These are phyloP conservation scores for Wickerhamiella sergipiensis DNA, from an alignment of 805 yeast species.

Conservation along the genomic window DNA sequence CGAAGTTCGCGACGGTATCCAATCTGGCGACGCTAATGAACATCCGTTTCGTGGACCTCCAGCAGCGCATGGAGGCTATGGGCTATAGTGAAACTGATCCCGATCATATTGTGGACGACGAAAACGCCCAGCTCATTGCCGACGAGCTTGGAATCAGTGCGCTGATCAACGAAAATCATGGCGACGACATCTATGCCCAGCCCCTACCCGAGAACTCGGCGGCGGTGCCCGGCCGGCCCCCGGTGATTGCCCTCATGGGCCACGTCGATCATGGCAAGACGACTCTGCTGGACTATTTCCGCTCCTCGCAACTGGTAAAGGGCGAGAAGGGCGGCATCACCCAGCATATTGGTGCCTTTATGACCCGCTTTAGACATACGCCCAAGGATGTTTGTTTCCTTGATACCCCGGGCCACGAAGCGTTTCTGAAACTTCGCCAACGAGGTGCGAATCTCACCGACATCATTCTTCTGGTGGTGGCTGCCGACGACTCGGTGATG, in stretches of 20 bases:
- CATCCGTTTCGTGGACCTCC: conserved; percentile 47
- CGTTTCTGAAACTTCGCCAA: conserved; percentile 89
- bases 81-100: conserved; percentile 63
- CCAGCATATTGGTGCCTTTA: conserved; percentile 95
- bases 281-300: conserved; percentile 72
- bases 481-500: conserved; percentile 96
- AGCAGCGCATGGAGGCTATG: conserved; percentile 42
- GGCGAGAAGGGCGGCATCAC: conserved; percentile 94
- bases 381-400: conserved; percentile 72
- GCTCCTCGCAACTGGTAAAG: conserved; percentile 72
- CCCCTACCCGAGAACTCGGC: conserved; percentile 35
- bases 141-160: conserved; percentile 74
- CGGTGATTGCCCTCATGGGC: conserved; percentile 96
- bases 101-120: conserved; percentile 71
- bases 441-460: conserved; percentile 93
- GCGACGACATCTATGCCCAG: conserved; percentile 44
- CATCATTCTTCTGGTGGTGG: conserved; percentile 81
- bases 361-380: conserved; percentile 64
- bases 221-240: conserved; percentile 57
- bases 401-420: conserved; percentile 98
- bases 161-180: conserved; percentile 38
- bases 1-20: conserved; percentile 66
- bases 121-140: conserved; percentile 74
- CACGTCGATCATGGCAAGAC: conserved; percentile 99
- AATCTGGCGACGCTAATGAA: conserved; percentile 61